Evolutionary conservation across 2,329 filamentous ascomycete genomes (phyloP), one percentile per base, ranked within the genome.

Genomic region (Phaeomoniella chlamydospora): DNA sequence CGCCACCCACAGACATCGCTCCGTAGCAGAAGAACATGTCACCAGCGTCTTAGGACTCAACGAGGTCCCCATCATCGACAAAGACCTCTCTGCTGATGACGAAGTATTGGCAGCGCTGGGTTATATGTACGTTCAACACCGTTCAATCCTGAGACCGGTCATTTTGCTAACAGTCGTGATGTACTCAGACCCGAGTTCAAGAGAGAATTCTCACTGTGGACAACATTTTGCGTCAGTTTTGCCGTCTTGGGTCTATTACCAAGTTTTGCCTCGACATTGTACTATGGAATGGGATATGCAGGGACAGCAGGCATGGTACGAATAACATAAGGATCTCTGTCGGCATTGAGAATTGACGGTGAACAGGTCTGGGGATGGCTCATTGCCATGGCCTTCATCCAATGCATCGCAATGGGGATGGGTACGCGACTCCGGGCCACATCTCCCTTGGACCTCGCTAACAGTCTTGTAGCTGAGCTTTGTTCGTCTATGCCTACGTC

Each of bases 171-270:
- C n/a, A n/a, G n/a, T n/a, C n/a, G n/a, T n/a, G n/a, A n/a, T n/a
- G n/a, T n/a, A n/a, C n/a, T 72, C 52, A 74, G 72, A 51, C 66
- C 71, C 36, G 71, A 75, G 48, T 75, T 75, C 58, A 75, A 74
- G 57, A 67, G 80, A 48, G 78, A 84, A 47, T 83, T 85, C 52
- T 77, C 69, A 2, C 59, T 82, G 11, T 84, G 77, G 69, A 80
- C 78, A 4, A 80, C 77, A 0, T 84, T 84, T 51, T 80, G 76
- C 45, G 77, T 84, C 29, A 77, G 70, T 37, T 84, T 84, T 52
- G 77, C 80, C 4, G 77, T 84, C 9, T 59, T 84, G 37, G 80
- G 80, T 2, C 53, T 84, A 33, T 55, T 84, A 34, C 80, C 79
- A 0, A 80, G 73, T 41, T 81, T 84, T 47, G 79, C 78, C 1